Conservation (phyloP, 768 basidiomycete genomes). For the Lyophyllum decastes region DNA sequence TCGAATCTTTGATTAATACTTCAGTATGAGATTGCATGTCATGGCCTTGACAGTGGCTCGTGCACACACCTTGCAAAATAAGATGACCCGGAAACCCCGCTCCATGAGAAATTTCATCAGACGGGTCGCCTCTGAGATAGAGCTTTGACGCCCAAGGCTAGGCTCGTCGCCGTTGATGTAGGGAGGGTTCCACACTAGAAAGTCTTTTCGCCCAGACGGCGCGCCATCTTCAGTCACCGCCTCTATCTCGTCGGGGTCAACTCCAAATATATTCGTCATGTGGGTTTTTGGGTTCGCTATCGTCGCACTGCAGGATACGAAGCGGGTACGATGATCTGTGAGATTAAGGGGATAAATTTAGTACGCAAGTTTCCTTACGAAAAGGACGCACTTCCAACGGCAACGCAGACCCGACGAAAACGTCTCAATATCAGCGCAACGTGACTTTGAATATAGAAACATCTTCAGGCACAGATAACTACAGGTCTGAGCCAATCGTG, state of each 20-base stretch:
- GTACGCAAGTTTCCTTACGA: not conserved
- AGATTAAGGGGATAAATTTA: not conserved
- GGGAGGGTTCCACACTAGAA: constrained; percentile 76
- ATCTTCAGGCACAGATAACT: not conserved
- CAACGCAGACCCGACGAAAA: constrained; percentile 72
- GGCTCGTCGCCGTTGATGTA: constrained; percentile 55
- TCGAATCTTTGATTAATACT: constrained; percentile 53
- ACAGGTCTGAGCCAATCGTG: not conserved
- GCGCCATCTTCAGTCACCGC: constrained; percentile 81
- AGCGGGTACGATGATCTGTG: constrained; percentile 56
- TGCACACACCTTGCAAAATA: constrained; percentile 78
- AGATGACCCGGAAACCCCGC: constrained; percentile 74
- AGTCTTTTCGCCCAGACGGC: constrained; percentile 79
- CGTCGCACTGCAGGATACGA: constrained; percentile 89
- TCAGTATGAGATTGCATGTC: not conserved
- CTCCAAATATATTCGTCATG: constrained; percentile 76
- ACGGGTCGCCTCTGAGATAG: constrained; percentile 67
- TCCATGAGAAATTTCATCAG: constrained; percentile 85
- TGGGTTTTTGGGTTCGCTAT: constrained; percentile 74
- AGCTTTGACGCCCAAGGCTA: constrained; percentile 52
- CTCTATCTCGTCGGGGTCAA: constrained; percentile 60
- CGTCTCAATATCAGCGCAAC: constrained; percentile 79
- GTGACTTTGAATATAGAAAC: constrained; percentile 47
- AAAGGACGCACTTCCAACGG: constrained; percentile 67
- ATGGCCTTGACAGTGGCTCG: not conserved